Conservation (phyloP, 2,329 filamentous ascomycete genomes). For the Neoarthrinium moseri region DNA sequence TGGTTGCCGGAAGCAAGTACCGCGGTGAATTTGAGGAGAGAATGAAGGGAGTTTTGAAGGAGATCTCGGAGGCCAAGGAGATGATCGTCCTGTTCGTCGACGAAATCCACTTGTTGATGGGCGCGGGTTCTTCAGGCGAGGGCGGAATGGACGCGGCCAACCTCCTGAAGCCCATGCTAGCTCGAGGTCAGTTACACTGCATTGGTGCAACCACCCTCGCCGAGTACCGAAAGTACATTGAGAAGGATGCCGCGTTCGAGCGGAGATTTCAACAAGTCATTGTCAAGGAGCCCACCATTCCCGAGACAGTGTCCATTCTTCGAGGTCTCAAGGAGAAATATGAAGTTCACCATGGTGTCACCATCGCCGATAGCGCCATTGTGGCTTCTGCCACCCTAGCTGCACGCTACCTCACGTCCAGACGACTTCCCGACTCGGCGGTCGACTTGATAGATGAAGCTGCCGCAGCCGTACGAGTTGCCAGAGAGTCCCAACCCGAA, state of each 20-base stretch:
- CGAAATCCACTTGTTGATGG: conserved; percentile 98
- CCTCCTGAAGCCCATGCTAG: conserved; percentile 95
- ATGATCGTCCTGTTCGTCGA: conserved; percentile 98
- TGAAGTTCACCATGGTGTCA: conserved; percentile 97
- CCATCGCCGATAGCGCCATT: conserved; percentile 89
- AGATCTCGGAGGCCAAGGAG: conserved; percentile 91
- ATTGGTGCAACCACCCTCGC: conserved; percentile 94
- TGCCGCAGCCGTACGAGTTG: conserved; percentile 92
- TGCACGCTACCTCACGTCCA: conserved; percentile 86
- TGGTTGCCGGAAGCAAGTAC: conserved; percentile 98
- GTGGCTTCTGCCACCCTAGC: conserved; percentile 90
- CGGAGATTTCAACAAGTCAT: conserved; percentile 98
- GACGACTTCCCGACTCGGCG: conserved; percentile 91
- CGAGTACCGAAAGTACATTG: conserved; percentile 98
- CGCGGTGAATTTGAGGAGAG: conserved; percentile 97
- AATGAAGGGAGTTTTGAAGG: conserved; percentile 98
- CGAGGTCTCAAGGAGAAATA: conserved; percentile 97
- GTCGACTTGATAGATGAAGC: conserved; percentile 97
- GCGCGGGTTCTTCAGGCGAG: conserved; percentile 88
- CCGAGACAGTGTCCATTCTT: conserved; percentile 95
- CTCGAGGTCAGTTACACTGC: conserved; percentile 93
- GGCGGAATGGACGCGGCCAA: conserved; percentile 99
- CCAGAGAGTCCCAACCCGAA: conserved; percentile 94
- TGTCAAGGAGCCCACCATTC: conserved; percentile 87
- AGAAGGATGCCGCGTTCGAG: conserved; percentile 97